phyloP scores from a whole-genome alignment of 2,329 filamentous ascomycete species.

The Myriangium duriaei region DNA sequence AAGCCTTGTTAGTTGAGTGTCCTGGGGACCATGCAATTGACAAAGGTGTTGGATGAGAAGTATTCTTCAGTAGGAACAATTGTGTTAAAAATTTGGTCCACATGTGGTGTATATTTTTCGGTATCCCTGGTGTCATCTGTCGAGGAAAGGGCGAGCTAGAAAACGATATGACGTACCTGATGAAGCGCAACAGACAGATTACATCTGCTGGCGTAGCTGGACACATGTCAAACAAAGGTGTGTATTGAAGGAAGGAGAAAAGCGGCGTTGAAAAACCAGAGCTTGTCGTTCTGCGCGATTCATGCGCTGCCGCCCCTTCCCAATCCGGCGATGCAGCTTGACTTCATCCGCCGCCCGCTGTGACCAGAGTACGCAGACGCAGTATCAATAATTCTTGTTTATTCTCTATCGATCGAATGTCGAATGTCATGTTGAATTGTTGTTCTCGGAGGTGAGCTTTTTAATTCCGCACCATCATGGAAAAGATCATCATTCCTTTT shows the following conservation, averaged over 20 bases:
- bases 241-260: background rate
- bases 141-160: background rate
- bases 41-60: too few species aligned
- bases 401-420: too few species aligned
- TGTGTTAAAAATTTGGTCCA: constrained; percentile 7
- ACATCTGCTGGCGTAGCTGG: background rate
- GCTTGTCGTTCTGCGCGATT: background rate
- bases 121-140: constrained; percentile 9
- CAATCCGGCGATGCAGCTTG: background rate
- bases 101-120: constrained; percentile 4
- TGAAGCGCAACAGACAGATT: background rate
- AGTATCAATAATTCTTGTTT: too few species aligned
- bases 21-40: too few species aligned
- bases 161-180: background rate
- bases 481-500: constrained; percentile 62
- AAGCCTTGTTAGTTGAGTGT: too few species aligned
- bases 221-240: background rate
- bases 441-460: too few species aligned
- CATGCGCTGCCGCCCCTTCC: background rate
- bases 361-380: too few species aligned
- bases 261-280: background rate
- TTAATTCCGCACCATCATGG: too few species aligned
- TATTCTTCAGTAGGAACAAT: constrained; percentile 9
- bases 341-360: background rate
- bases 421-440: too few species aligned